Evolutionary conservation across 805 yeast genomes (phyloP).

Genomic region (Candida glaebosa): DNA sequence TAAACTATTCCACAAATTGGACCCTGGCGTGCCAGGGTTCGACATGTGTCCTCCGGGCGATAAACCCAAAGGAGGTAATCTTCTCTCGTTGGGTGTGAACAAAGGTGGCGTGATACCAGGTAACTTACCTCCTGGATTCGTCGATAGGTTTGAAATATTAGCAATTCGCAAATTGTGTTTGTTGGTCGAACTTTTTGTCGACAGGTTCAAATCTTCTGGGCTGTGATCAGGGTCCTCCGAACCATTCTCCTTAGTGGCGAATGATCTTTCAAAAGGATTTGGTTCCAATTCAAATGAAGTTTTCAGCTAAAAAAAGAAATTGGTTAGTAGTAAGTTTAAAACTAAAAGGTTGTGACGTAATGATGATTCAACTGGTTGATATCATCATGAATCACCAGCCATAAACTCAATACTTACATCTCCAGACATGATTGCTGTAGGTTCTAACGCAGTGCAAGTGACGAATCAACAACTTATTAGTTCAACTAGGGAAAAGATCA

Average conservation of each 20-base stretch:
- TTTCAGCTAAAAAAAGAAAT: conserved; percentile 22
- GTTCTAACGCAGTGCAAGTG: no score
- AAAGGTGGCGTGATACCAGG: conserved; percentile 46
- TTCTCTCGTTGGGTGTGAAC: conserved; percentile 58
- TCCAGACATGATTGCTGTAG: background rate
- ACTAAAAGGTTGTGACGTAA: conserved; percentile 3
- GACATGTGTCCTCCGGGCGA: conserved; percentile 37
- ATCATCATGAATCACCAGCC: background rate
- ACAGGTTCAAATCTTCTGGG: background rate
- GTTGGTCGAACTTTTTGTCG: conserved; percentile 20
- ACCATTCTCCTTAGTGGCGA: conserved; percentile 61
- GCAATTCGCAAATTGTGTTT: conserved; percentile 22
- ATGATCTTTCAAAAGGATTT: conserved; percentile 92
- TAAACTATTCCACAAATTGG: conserved; percentile 45
- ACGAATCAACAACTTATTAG: background rate
- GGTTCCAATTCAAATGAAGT: conserved; percentile 78
- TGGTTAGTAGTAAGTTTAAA: conserved; percentile 17
- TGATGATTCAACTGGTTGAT: background rate
- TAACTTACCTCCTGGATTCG: conserved; percentile 18
- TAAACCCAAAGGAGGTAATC: conserved; percentile 50
- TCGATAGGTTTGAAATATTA: conserved; percentile 24
- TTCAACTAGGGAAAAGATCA: background rate
- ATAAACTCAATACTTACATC: background rate
- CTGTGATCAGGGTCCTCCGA: background rate
- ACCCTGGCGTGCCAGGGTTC: conserved; percentile 52